A percentile compares a stretch with the other conserved stretches of the same genome.
Evolutionary conservation across 2,329 filamentous ascomycete species (phyloP).

Genomic region (Purpureocillium takamizusanense): DNA sequence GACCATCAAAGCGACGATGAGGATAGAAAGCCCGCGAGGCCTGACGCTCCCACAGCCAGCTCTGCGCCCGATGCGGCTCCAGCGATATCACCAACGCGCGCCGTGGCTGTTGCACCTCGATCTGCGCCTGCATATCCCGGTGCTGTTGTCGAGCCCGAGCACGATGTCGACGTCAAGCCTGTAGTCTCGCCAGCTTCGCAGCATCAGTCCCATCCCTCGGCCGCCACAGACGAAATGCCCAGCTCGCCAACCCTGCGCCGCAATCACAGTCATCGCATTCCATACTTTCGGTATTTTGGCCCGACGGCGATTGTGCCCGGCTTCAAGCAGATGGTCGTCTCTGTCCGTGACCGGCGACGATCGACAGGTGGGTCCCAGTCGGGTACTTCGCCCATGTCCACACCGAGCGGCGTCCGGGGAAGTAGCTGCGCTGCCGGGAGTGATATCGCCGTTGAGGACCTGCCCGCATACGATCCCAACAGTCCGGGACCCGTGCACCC

Average conservation of each 20-base stretch:
- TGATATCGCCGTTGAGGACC: constrained; percentile 37
- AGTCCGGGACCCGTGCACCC: constrained; percentile 63
- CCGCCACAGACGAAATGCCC: constrained; percentile 13
- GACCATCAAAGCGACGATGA: background rate
- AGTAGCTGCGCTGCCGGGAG: constrained; percentile 33
- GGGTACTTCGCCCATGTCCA: constrained; percentile 38
- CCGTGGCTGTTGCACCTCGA: background rate
- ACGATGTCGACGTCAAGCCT: constrained; percentile 13
- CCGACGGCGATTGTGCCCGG: constrained; percentile 86
- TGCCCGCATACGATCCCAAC: constrained; percentile 69
- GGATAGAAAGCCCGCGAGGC: background rate
- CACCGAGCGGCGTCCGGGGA: constrained; percentile 20
- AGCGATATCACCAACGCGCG: background rate
- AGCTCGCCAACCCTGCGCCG: constrained; percentile 39
- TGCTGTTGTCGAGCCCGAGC: constrained; percentile 13
- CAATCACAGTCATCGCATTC: constrained; percentile 56
- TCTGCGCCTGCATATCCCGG: background rate
- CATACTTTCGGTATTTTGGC: constrained; percentile 86
- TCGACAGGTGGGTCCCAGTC: constrained; percentile 51
- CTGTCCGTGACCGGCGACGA: constrained; percentile 57
- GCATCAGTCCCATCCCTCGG: constrained; percentile 6
- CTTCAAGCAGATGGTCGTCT: constrained; percentile 86
- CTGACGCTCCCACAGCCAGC: background rate
- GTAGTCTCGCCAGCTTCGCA: constrained; percentile 6
- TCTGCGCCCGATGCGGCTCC: background rate